Evolutionary conservation across 805 yeast genomes (phyloP).

Genomic region (Blastobotrys muscicola): DNA sequence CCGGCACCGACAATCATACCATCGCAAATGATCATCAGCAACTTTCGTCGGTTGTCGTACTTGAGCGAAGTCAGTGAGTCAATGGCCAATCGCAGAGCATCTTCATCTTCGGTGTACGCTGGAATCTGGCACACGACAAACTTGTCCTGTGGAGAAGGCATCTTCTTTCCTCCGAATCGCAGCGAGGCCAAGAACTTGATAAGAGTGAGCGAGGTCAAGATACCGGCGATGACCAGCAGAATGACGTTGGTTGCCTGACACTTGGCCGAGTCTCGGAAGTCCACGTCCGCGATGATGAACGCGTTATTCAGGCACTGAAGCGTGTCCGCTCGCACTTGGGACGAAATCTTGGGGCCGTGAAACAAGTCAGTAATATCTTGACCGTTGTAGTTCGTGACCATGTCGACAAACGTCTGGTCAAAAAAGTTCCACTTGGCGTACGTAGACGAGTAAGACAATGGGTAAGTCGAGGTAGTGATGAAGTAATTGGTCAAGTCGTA

Average conservation of each 20-base stretch:
- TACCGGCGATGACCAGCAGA: conserved; percentile 30
- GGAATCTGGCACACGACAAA: conserved; percentile 36
- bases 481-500: conserved; percentile 33
- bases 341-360: conserved; percentile 18
- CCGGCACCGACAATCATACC: conserved; percentile 55
- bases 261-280: conserved; percentile 31
- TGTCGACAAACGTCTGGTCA: conserved; percentile 22
- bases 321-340: conserved; percentile 18
- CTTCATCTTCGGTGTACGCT: conserved; percentile 49
- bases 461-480: conserved; percentile 23
- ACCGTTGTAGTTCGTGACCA: conserved; percentile 29
- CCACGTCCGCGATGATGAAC: conserved; percentile 29
- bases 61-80: conserved; percentile 49
- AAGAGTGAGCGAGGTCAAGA: conserved; percentile 30
- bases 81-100: conserved; percentile 43
- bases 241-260: conserved; percentile 34
- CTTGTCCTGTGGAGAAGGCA: conserved; percentile 31
- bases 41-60: conserved; percentile 48
- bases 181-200: conserved; percentile 32
- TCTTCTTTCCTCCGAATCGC: conserved; percentile 28
- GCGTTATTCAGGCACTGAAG: conserved; percentile 29
- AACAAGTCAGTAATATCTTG: conserved; percentile 27
- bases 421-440: conserved; percentile 29
- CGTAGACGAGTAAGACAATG: conserved; percentile 13
- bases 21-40: conserved; percentile 48